Evolutionary conservation across 2,329 filamentous ascomycete species (phyloP), one percentile per base, ranked within the genome.

Genomic region (Cercospora sp.): DNA sequence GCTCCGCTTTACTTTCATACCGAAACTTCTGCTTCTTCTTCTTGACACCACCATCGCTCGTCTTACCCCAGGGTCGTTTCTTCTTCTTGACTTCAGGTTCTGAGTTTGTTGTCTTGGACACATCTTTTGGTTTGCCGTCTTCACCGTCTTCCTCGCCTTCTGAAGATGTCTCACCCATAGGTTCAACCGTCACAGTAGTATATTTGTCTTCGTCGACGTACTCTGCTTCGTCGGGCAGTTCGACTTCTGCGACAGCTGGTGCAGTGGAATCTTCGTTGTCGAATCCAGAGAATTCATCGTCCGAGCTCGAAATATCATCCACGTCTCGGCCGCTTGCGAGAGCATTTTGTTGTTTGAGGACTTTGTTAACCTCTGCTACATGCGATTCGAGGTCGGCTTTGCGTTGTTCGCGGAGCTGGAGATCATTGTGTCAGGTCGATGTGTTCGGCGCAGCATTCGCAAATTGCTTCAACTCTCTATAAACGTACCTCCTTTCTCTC

Each of bases 151-250:
- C n/a, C 3, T 76, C 79, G 0, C 77, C 68, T n/a, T 82, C 78
- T 2, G 55, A 59, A 3, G 55, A 59, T 13, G 55, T 23, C 3
- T 80, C 79, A 70, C 90, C 90, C 73, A 99, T 93, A 10, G 91
- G 90, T 78, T 97, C 94, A 1, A 99, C 89, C 0, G 92, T 97
- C 28, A 99, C 95, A 0, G 93, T 97, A 0, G 95, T 98, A 79
- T 93, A 97, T 77, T 91, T 91, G 79, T 97, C 94, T 79, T 98
- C 95, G 79, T 99, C 95, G 72, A 97, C 88, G 81, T 97, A 99
- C 79, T 98, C 93, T 73, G 94, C 93, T 78, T 97, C 91, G 73
- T 67, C 69, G 5, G 69, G 68, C 0, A 73, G 65, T n/a, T 70
- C 69, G 42, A 73, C 71, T 26, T 65, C 71, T 28, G 68, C 64